Evolutionary conservation across 2,329 filamentous ascomycete species (phyloP), one percentile per base, ranked within the genome.

Genomic region (Verticillium zaregamsianum): DNA sequence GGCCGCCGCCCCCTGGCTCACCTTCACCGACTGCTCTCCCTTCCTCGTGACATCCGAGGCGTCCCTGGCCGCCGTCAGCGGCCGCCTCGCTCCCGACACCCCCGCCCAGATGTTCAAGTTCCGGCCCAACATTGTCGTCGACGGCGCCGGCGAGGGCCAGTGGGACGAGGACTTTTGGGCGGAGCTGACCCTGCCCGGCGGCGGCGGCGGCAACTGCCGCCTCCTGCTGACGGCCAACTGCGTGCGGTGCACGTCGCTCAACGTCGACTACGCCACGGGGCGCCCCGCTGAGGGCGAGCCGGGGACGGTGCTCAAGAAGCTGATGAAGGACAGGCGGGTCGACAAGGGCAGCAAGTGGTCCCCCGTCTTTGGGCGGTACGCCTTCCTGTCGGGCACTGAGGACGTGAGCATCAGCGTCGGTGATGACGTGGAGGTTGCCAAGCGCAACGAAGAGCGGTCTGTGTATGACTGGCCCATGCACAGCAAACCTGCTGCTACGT

Each of bases 131-230:
- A 83, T 93, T 56, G 86, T 93, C 1, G 74, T 92, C 1, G 82
- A 84, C 40, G 87, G 86, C 3, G 82, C 83, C 37, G 86, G 86
- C 3, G 80, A 84, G 5, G 72, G 74, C 11, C 75, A 84, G 1
- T 93, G 84, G 71, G 87, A 88, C 14, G 90, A 93, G 72, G 90
- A 93, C 70, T 91, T 83, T 69, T 93, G 89, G 90, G 83, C 77
- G 3, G 86, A 88, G 68, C 73, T 92, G 37, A 72, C 73, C 17
- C 71, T 90, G 45, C 64, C 69, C n/a, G 64, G 64, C 15, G 64
- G 65, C 37, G 35, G 61, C n/a, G 64, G 64, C 15, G 64, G 65
- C 37, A 33, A 61, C 20, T 69, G 71, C 5, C 76, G 74, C 49
- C 76, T 92, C 7, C 70, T 82, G 5, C 76, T 92, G 33, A 92